phyloP scores from a whole-genome alignment of 2,329 filamentous ascomycete genomes.

The Thelonectria olida region DNA sequence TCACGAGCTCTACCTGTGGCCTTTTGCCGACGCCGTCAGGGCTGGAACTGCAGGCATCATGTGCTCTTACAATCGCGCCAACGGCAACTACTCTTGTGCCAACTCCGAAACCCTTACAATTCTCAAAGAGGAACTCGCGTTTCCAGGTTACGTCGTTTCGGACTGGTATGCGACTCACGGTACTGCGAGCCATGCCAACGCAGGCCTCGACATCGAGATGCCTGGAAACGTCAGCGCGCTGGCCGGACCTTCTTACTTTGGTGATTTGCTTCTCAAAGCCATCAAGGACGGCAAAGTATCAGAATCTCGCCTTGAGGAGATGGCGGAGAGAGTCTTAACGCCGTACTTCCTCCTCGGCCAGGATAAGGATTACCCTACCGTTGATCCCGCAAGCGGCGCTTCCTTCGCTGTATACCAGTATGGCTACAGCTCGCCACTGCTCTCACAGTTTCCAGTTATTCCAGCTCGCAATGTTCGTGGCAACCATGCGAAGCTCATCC shows the following conservation, averaged over 20 bases:
- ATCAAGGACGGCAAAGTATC: neutral
- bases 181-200: conserved; percentile 46
- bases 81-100: conserved; percentile 5
- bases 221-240: conserved; percentile 52
- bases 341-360: conserved; percentile 65
- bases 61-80: conserved; percentile 40
- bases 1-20: no score
- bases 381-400: conserved; percentile 3
- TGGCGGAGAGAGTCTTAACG: conserved; percentile 50
- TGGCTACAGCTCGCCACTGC: neutral
- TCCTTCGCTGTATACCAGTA: neutral
- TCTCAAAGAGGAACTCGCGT: conserved; percentile 34
- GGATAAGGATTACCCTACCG: conserved; percentile 52
- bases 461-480: conserved; percentile 42
- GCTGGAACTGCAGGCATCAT: conserved; percentile 42
- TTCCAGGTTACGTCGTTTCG: conserved; percentile 56
- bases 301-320: conserved; percentile 49
- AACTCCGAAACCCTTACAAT: neutral
- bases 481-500: conserved; percentile 42
- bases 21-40: conserved; percentile 38
- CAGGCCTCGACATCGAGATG: conserved; percentile 57
- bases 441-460: neutral
- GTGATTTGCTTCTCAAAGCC: neutral
- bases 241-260: neutral
- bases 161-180: conserved; percentile 56